phyloP scores from a whole-genome alignment of 2,329 filamentous ascomycete genomes.

The Stemphylium lycopersici region DNA sequence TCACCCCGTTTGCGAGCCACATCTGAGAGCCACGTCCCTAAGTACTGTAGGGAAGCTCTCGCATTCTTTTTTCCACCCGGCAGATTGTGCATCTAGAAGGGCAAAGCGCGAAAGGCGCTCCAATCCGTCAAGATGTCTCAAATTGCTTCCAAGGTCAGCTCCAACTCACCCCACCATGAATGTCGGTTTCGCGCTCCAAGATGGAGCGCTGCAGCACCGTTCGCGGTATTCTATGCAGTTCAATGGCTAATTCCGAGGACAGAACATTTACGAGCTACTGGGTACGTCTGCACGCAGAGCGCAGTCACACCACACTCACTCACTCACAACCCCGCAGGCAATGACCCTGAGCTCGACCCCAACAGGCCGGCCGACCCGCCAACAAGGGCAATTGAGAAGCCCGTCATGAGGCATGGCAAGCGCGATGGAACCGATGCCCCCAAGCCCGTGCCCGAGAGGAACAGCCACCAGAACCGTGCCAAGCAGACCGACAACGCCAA shows the following conservation, averaged over 20 bases:
- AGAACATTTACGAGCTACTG: slow-evolving; percentile 99
- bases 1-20: slow-evolving; percentile 35
- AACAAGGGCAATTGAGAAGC: slow-evolving; percentile 89
- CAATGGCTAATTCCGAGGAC: slow-evolving; percentile 46
- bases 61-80: slow-evolving; percentile 33
- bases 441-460: slow-evolving; percentile 47
- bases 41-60: slow-evolving; percentile 48
- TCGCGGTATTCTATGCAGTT: neutral
- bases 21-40: slow-evolving; percentile 50
- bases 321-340: slow-evolving; percentile 58
- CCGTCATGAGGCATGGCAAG: slow-evolving; percentile 77
- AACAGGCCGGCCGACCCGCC: slow-evolving; percentile 79
- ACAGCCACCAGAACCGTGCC: slow-evolving; percentile 35
- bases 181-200: slow-evolving; percentile 15
- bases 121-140: slow-evolving; percentile 49
- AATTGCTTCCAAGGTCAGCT: slow-evolving; percentile 53
- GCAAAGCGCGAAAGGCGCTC: slow-evolving; percentile 54
- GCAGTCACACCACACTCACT: slow-evolving; percentile 16
- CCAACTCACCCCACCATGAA: slow-evolving; percentile 17
- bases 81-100: slow-evolving; percentile 52
- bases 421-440: slow-evolving; percentile 81
- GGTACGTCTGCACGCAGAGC: slow-evolving; percentile 64
- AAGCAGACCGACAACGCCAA: slow-evolving; percentile 69
- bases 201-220: slow-evolving; percentile 11
- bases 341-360: slow-evolving; percentile 72